These are phyloP conservation scores for Lichina pygmaea DNA, from an alignment of 495 filamentous ascomycete genomes.

Conservation along the genomic window DNA sequence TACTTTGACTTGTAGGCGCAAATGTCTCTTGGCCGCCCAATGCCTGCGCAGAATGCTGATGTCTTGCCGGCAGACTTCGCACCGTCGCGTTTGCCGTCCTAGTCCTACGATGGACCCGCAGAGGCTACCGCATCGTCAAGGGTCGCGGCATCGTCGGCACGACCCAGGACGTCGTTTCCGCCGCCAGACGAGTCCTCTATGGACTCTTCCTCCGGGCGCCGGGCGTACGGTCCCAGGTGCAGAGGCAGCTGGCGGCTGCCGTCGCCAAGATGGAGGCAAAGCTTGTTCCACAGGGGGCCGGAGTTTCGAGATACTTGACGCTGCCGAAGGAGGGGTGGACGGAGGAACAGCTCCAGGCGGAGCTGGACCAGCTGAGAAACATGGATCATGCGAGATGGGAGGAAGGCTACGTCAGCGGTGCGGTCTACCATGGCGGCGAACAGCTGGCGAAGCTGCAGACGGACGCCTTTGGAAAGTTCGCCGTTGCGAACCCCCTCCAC, in stretches of 20 bases:
- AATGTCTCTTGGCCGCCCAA: not conserved
- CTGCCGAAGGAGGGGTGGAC: slow-evolving; percentile 75
- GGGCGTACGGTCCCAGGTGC: slow-evolving; percentile 56
- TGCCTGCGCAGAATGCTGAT: slow-evolving; percentile 4
- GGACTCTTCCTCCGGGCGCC: slow-evolving; percentile 66
- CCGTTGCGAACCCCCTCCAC: slow-evolving; percentile 94
- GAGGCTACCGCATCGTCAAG: slow-evolving; percentile 53
- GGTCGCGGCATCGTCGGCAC: slow-evolving; percentile 74
- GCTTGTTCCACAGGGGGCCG: slow-evolving; percentile 47
- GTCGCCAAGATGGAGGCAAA: slow-evolving; percentile 54
- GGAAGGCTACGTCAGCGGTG: slow-evolving; percentile 78
- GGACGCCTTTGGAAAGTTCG: slow-evolving; percentile 79
- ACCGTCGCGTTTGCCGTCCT: slow-evolving; percentile 83
- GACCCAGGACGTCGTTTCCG: slow-evolving; percentile 39
- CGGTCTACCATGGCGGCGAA: slow-evolving; percentile 86
- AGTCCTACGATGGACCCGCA: slow-evolving; percentile 62
- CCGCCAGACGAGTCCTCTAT: slow-evolving; percentile 44
- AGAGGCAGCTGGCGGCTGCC: slow-evolving; percentile 51
- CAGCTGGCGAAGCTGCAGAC: slow-evolving; percentile 63
- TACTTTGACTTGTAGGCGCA: not conserved
- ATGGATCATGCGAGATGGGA: slow-evolving; percentile 96
- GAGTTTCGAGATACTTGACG: slow-evolving; percentile 41
- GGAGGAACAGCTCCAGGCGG: slow-evolving; percentile 47
- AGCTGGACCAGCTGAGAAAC: slow-evolving; percentile 47
- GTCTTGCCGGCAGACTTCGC: slow-evolving; percentile 29